phyloP scores from a whole-genome alignment of 1,139 yeast genomes.

The Debaryomyces psychrophilus region DNA sequence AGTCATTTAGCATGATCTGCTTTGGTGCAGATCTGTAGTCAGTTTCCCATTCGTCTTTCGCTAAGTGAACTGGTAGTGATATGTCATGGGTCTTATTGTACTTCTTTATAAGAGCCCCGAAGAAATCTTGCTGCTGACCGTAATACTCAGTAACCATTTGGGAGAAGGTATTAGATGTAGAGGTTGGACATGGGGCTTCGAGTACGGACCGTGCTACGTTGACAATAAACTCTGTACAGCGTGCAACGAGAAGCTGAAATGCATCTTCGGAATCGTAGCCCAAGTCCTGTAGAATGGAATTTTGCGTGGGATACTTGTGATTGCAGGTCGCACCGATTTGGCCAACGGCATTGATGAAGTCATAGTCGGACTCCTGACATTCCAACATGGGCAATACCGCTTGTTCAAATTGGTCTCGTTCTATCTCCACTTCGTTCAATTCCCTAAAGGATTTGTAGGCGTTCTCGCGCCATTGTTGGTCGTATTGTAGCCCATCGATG shows the following conservation, averaged over 20 bases:
- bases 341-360: slow-evolving; percentile 30
- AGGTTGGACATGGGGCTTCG: background rate
- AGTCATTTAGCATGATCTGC: slow-evolving; percentile 2
- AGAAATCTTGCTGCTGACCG: slow-evolving; percentile 7
- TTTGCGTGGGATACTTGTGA: slow-evolving; percentile 3
- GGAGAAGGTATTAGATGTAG: background rate
- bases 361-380: slow-evolving; percentile 30
- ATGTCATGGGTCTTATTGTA: slow-evolving; percentile 11
- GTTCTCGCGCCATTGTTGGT: slow-evolving; percentile 18
- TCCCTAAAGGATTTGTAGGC: slow-evolving; percentile 16
- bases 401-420: slow-evolving; percentile 16
- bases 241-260: slow-evolving; percentile 8
- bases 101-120: slow-evolving; percentile 3
- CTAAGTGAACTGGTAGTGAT: slow-evolving; percentile 17
- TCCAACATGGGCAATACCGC: slow-evolving; percentile 20
- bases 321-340: slow-evolving; percentile 24
- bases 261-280: slow-evolving; percentile 10
- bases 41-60: slow-evolving; percentile 20
- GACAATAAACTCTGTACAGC: slow-evolving; percentile 13
- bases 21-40: slow-evolving; percentile 18
- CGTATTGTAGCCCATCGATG: slow-evolving; percentile 18
- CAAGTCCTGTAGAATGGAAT: slow-evolving; percentile 11
- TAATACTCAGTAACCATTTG: slow-evolving; percentile 5
- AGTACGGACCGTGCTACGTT: background rate
- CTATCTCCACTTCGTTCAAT: slow-evolving; percentile 13